Percentiles rank a stretch among this genome's conserved stretches.
phyloP scores from a whole-genome alignment of 495 filamentous ascomycete species.

The Hypoxylon perforatum region DNA sequence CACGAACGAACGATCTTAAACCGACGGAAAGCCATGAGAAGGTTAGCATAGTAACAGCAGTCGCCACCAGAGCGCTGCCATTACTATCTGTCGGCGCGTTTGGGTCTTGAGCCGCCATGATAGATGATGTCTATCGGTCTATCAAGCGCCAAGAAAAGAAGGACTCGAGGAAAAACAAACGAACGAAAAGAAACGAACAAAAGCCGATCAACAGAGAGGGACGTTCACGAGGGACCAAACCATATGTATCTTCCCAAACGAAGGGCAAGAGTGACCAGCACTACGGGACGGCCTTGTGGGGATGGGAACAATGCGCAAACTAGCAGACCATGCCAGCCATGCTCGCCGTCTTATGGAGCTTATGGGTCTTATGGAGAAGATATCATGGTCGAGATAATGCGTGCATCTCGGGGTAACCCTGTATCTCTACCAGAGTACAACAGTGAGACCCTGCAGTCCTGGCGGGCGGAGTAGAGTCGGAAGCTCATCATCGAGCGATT shows the following conservation, averaged over 20 bases:
- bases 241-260: slow-evolving; percentile 25
- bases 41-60: slow-evolving; percentile 42
- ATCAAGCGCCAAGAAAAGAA: slow-evolving; percentile 39
- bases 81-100: slow-evolving; percentile 49
- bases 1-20: slow-evolving; percentile 51
- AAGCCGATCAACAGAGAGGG: slow-evolving; percentile 22
- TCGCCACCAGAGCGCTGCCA: slow-evolving; percentile 47
- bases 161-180: slow-evolving; percentile 20
- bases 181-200: slow-evolving; percentile 28
- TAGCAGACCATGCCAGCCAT: slow-evolving; percentile 5
- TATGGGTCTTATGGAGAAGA: slow-evolving; percentile 10
- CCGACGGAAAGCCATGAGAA: slow-evolving; percentile 49
- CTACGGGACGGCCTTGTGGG: slow-evolving; percentile 26
- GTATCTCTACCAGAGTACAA: slow-evolving; percentile 14
- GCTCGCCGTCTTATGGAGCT: slow-evolving; percentile 18
- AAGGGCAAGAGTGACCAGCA: slow-evolving; percentile 23
- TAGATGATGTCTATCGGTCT: slow-evolving; percentile 36
- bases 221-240: slow-evolving; percentile 9
- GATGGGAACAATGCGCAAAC: slow-evolving; percentile 25
- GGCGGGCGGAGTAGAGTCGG: background rate
- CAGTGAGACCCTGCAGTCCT: background rate
- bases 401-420: slow-evolving; percentile 37
- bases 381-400: slow-evolving; percentile 28
- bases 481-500: slow-evolving; percentile 13
- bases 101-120: slow-evolving; percentile 47